These are phyloP conservation scores for Termitomyces sp. DNA, from an alignment of 768 basidiomycete species.

Conservation along the genomic window DNA sequence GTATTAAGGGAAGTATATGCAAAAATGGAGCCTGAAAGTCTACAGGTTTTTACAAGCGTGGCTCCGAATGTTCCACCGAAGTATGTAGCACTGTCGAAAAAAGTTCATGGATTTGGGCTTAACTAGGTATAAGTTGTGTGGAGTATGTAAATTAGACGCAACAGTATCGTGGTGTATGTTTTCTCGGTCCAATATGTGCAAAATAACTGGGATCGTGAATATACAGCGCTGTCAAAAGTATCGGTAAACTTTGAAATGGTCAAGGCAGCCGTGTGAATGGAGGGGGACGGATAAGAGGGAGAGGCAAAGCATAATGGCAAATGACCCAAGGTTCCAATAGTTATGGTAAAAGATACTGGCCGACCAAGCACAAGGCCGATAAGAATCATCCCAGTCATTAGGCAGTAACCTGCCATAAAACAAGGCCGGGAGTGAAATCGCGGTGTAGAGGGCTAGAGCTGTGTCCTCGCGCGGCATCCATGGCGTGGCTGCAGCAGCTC, in stretches of 20 bases:
- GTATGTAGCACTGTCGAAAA: neutral
- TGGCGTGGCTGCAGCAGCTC: neutral
- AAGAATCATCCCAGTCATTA: too few relatives aligned
- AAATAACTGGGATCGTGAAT: neutral
- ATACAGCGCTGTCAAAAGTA: neutral
- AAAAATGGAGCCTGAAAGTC: neutral
- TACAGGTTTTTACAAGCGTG: neutral
- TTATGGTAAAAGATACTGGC: neutral
- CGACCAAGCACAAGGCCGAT: neutral
- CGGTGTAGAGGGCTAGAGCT: neutral
- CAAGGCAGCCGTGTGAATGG: neutral
- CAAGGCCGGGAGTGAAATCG: neutral
- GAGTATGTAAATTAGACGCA: neutral
- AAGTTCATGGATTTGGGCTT: neutral
- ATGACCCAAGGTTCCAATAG: neutral
- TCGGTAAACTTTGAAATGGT: neutral
- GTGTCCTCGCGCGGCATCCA: neutral
- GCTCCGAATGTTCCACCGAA: neutral
- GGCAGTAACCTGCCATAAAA: neutral
- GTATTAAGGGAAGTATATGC: neutral
- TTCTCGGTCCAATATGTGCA: neutral
- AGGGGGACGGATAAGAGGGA: neutral
- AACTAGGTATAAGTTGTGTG: neutral
- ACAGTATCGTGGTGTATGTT: neutral
- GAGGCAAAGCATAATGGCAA: neutral